Evolutionary conservation across 179 eudicot genomes (phyloP).

Genomic region (Kewa caespitosa): DNA sequence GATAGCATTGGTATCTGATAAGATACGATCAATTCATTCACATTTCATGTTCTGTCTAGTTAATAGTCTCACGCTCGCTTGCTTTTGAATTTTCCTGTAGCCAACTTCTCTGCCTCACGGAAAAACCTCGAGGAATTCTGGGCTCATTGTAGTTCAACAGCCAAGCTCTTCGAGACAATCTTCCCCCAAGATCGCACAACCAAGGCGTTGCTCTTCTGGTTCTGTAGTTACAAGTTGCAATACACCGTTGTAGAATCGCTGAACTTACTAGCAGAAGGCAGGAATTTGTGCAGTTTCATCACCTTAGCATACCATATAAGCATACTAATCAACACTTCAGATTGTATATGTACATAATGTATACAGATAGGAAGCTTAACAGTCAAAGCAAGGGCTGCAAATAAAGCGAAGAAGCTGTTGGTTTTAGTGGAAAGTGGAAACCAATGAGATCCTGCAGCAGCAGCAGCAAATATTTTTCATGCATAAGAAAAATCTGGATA

Average conservation of each 20-base stretch:
- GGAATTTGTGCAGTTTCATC: neutral
- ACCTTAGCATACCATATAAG: neutral
- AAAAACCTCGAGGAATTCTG: conserved; percentile 44
- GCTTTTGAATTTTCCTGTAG: conserved; percentile 34
- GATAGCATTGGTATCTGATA: neutral
- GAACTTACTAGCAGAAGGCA: neutral
- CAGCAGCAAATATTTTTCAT: conserved; percentile 5
- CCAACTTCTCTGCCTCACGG: conserved; percentile 46
- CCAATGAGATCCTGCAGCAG: conserved; percentile 14
- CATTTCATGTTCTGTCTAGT: neutral
- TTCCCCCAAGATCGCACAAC: conserved; percentile 9
- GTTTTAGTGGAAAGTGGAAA: conserved; percentile 17
- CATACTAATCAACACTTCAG: neutral
- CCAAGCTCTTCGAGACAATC: conserved; percentile 41
- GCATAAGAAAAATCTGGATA: conserved; percentile 10
- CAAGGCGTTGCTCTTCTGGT: conserved; percentile 11
- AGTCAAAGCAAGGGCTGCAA: conserved; percentile 10
- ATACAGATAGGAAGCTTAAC: conserved; percentile 12
- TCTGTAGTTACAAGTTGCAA: neutral
- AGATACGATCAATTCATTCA: neutral
- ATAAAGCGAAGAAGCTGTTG: neutral
- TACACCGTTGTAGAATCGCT: conserved; percentile 16
- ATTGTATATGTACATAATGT: conserved; percentile 22
- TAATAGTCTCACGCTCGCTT: no score
- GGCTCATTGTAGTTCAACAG: conserved; percentile 73